phyloP scores from a whole-genome alignment of 805 yeast species.

The Yarrowia divulgata region DNA sequence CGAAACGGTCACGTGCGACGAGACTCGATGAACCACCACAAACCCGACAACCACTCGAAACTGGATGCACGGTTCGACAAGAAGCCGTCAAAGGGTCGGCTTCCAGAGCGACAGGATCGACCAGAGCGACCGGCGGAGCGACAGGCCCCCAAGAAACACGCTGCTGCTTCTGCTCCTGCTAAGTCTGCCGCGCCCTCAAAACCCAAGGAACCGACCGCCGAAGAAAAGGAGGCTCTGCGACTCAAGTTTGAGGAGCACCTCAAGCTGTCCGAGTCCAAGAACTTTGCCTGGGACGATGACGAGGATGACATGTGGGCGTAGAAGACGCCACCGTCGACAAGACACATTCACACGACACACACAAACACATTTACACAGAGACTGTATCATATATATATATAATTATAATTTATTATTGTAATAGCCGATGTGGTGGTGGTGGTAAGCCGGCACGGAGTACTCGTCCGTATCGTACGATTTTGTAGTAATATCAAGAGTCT shows the following conservation, averaged over 20 bases:
- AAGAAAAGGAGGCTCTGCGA: constrained; percentile 23
- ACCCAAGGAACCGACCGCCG: constrained; percentile 19
- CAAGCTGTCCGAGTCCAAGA: constrained; percentile 11
- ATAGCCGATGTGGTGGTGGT: not conserved
- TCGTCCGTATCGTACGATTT: too few species aligned
- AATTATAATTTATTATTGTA: constrained; percentile 25
- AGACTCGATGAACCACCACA: constrained; percentile 6
- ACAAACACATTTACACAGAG: constrained; percentile 7
- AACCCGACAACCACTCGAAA: constrained; percentile 4
- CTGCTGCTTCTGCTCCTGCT: not conserved
- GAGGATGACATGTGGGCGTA: constrained; percentile 32
- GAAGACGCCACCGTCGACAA: not conserved
- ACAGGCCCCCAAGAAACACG: constrained; percentile 6
- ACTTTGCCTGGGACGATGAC: constrained; percentile 36
- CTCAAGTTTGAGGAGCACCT: constrained; percentile 22
- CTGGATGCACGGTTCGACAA: constrained; percentile 9
- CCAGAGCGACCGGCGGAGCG: not conserved
- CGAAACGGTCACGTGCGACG: constrained; percentile 25
- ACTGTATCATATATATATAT: constrained; percentile 27
- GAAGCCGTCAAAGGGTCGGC: constrained; percentile 1
- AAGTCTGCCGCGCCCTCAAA: not conserved
- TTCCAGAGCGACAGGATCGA: constrained; percentile 16
- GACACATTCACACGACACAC: not conserved
- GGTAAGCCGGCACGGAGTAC: too few species aligned
- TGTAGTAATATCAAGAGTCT: too few species aligned